Evolutionary conservation across 2,329 filamentous ascomycete species (phyloP).

Genomic region (Xylariaceae sp.): DNA sequence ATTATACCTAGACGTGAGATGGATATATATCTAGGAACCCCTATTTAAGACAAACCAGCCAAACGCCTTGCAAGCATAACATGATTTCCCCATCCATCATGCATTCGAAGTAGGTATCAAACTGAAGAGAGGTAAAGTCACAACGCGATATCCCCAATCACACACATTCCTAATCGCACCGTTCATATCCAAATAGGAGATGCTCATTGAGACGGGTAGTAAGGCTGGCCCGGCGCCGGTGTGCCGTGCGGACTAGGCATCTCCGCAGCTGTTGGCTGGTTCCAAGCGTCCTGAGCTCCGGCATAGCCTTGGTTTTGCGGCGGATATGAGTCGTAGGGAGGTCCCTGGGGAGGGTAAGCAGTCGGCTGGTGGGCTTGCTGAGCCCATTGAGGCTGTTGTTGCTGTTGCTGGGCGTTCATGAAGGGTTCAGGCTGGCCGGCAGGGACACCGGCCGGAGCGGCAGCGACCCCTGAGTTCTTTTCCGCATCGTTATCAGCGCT

Average conservation of each 20-base stretch:
- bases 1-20: background rate
- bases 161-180: background rate
- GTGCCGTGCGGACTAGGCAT: slow-evolving; percentile 20
- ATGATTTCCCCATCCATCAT: background rate
- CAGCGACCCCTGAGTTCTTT: slow-evolving; percentile 17
- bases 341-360: background rate
- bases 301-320: slow-evolving; percentile 21
- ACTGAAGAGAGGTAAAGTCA: background rate
- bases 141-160: background rate
- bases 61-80: slow-evolving; percentile 11
- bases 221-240: slow-evolving; percentile 22
- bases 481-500: slow-evolving; percentile 22
- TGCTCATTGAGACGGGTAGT: slow-evolving; percentile 20
- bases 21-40: slow-evolving; percentile 3
- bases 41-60: background rate
- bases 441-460: background rate
- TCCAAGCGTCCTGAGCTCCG: slow-evolving; percentile 16
- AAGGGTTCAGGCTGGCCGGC: slow-evolving; percentile 20
- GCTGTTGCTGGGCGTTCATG: slow-evolving; percentile 20
- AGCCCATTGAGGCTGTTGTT: background rate
- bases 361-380: slow-evolving; percentile 14
- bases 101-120: background rate
- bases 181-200: background rate
- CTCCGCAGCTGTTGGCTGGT: slow-evolving; percentile 15
- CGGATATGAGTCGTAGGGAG: slow-evolving; percentile 20